Evolutionary conservation across 2,329 filamentous ascomycete genomes (phyloP), one percentile per base, ranked within the genome.

Genomic region (Tolypocladium inflatum): DNA sequence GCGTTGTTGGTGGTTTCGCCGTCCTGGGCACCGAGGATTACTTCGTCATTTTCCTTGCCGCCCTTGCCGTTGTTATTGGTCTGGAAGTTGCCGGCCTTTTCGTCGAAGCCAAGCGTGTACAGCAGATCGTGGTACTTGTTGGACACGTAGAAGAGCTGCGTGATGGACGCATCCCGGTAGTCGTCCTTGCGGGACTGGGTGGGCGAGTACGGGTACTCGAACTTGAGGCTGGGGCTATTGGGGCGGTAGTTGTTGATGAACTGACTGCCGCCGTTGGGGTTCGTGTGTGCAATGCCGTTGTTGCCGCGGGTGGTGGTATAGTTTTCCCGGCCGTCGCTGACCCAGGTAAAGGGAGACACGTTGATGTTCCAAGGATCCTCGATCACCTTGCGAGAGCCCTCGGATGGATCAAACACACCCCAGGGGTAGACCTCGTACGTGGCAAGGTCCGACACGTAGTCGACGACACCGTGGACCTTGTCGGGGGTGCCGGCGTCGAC

Each of bases 121-220:
- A 85, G 74, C 0, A 86, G 66, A 58, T 86, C 83, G 63, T 85
- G 83, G 68, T 81, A 85, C 39, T 72, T 74, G 72, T 85, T 85
- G 39, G 76, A 73, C 0, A 80, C 83, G 72, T 85, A 86, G 71
- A 83, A 86, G 6, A 85, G 75, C 68, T 86, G 83, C 0, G 80
- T 77, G 55, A 82, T 72, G 0, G 82, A 82, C 1, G 81, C 80
- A 53, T 84, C 78, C 4, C 71, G 68, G 66, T 85, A 85, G 2
- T 61, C 61, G 21, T 65, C 64, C 1, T 74, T 74, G 41, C 73
- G 62, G 1, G 72, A 66, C 51, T 67, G 62, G 52, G 61, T 64
- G 2, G 68, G 62, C 19, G 70, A 68, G 66, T 74, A 80, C n/a
- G 68, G 63, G 62, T 78, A 81, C 63, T 76, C 69, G 55, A 84